Conservation (phyloP, 140 eudicot species). For the Oenanthe javanica region DNA sequence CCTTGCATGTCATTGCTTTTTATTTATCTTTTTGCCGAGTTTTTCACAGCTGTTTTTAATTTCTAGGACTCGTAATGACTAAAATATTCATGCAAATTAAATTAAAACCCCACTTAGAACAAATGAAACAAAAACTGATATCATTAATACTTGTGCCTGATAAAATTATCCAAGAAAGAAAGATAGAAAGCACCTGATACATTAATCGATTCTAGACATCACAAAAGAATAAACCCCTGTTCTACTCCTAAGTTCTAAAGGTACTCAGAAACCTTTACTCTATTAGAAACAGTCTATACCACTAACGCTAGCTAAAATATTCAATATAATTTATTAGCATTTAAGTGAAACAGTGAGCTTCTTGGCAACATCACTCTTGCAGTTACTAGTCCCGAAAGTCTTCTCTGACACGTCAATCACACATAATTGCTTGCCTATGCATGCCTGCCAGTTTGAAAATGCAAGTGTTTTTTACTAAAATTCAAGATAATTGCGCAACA, state of each 20-base stretch:
- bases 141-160: background rate
- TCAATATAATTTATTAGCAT: background rate
- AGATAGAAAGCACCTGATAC: background rate
- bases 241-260: background rate
- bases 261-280: background rate
- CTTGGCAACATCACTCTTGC: background rate
- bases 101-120: background rate
- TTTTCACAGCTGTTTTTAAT: too few species aligned
- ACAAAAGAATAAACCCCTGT: background rate
- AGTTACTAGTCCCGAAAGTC: slow-evolving; percentile 14
- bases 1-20: background rate
- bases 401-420: slow-evolving; percentile 11
- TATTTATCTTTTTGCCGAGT: too few species aligned
- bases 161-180: background rate
- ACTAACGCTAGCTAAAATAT: background rate
- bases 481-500: background rate
- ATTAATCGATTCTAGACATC: background rate
- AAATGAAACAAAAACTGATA: background rate
- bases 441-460: slow-evolving; percentile 8
- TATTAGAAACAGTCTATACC: background rate
- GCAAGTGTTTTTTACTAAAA: too few species aligned
- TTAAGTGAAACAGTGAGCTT: background rate
- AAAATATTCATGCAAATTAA: background rate
- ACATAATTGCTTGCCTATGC: slow-evolving; percentile 16
- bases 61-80: background rate